Evolutionary conservation across 2,329 filamentous ascomycete genomes (phyloP), one percentile per base, ranked within the genome.

Genomic region (Talaromyces sp.): DNA sequence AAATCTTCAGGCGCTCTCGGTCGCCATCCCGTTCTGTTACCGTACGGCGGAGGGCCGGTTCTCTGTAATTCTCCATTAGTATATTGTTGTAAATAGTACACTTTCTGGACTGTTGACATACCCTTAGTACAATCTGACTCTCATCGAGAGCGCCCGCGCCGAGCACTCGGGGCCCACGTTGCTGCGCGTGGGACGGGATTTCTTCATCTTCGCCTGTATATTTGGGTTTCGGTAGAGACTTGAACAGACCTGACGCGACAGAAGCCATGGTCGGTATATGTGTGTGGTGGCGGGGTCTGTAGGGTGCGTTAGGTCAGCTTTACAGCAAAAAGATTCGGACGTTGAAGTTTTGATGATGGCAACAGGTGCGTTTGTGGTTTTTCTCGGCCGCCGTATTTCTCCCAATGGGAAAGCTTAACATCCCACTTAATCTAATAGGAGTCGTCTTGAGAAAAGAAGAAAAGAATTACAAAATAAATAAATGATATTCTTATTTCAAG

Each of bases 141-240:
- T 95, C 89, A 80, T 97, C 91, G 69, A 96, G 84, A 73, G 94
- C 87, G 72, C 87, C 88, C 60, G 90, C 86, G 72, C 88, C 90
- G 65, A 98, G 84, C 68, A 98, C 90, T 76, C 93, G 88, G 45
- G 92, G 91, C 67, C 93, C 92, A 76, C 88, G 88, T 71, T 91
- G 88, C 74, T 91, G 88, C 56, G 89, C 84, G 74, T 90, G 87
- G 35, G 83, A 79, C 27, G 89, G 89, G 39, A 90, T 80, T 73
- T 96, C 91, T 76, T 97, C 93, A 75, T 96, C 89, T 75, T 96
- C 92, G 70, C 91, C 93, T 4, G 89, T 92, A 75, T 97, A 96
- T 79, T 91, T 94, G 16, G 94, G 93, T 76, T 93, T 93, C 3
- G 94, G 94, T 50, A 98, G 84, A 65, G 91, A 88, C 74, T 88